Conservation (phyloP, 208 protist species). For the Acanthamoeba royreba region DNA sequence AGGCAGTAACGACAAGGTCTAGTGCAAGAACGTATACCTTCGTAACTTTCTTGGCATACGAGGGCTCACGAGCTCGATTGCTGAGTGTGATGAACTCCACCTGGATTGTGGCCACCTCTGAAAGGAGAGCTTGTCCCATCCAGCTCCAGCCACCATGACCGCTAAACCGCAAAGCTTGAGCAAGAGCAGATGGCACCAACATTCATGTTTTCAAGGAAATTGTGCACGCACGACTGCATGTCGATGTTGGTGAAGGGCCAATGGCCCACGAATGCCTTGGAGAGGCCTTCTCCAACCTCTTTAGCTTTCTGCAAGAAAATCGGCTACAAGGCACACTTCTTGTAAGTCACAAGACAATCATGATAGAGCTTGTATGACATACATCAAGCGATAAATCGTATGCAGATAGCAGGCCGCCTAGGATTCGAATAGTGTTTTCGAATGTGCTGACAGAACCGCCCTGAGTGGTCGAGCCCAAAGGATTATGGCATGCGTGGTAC, state of each 20-base stretch:
- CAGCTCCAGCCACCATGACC: background rate
- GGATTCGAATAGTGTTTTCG: constrained; percentile 63
- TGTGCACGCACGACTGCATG: background rate
- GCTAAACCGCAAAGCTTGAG: background rate
- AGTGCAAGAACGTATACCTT: background rate
- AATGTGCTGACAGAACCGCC: background rate
- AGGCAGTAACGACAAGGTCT: background rate
- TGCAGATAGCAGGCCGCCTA: constrained; percentile 51
- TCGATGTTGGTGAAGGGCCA: background rate
- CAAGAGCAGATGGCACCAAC: background rate
- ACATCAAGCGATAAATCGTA: background rate
- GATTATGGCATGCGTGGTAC: background rate
- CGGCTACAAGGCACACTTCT: background rate
- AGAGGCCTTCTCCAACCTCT: constrained; percentile 41
- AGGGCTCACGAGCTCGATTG: constrained; percentile 62
- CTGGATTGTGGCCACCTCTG: constrained; percentile 80
- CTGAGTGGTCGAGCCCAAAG: background rate
- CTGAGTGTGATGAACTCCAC: constrained; percentile 80
- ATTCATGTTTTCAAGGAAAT: background rate
- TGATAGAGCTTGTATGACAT: background rate
- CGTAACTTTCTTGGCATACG: constrained; percentile 48
- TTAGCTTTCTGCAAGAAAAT: constrained; percentile 49
- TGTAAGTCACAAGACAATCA: background rate
- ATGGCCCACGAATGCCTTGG: constrained; percentile 17
- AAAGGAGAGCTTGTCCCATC: constrained; percentile 57